Percentiles rank a stretch among this genome's conserved stretches.
Evolutionary conservation across 768 basidiomycete species (phyloP).

Genomic region (Rhizopogon vinicolor): DNA sequence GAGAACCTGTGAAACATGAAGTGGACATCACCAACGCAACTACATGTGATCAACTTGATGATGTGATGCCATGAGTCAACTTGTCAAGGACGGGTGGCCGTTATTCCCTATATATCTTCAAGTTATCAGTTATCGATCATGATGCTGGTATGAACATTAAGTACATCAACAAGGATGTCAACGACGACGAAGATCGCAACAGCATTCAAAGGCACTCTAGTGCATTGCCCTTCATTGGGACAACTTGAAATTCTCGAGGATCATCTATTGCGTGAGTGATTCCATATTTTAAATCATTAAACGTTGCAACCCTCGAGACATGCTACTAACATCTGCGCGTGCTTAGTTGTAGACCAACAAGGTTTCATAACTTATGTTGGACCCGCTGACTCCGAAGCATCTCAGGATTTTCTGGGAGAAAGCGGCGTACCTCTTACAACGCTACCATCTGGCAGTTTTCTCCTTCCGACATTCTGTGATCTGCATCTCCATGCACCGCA

Average conservation of each 20-base stretch:
- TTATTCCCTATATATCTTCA: not conserved
- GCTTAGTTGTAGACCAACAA: slow-evolving; percentile 25
- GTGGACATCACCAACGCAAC: not conserved
- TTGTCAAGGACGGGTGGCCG: not conserved
- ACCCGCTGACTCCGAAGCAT: slow-evolving; percentile 29
- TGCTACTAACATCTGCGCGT: not conserved
- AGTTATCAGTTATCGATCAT: not conserved
- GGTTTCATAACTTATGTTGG: slow-evolving; percentile 53
- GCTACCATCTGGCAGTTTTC: slow-evolving; percentile 53
- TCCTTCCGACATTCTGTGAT: slow-evolving; percentile 80
- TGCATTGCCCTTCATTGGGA: slow-evolving; percentile 52
- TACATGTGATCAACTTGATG: not conserved
- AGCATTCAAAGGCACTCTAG: slow-evolving; percentile 46
- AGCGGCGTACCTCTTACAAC: slow-evolving; percentile 14
- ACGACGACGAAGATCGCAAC: slow-evolving; percentile 5
- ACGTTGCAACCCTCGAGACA: not conserved
- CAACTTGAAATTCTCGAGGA: slow-evolving; percentile 52
- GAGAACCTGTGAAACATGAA: slow-evolving; percentile 9
- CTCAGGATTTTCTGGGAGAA: slow-evolving; percentile 27
- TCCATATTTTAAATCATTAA: not conserved
- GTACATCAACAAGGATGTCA: not conserved
- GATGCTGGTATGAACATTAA: not conserved
- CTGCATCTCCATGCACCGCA: slow-evolving; percentile 88
- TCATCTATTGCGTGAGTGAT: slow-evolving; percentile 46
- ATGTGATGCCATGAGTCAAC: too few species aligned